phyloP scores from a whole-genome alignment of 225 moss, liverwort and hornwort species.

The Polytrichum formosum region DNA sequence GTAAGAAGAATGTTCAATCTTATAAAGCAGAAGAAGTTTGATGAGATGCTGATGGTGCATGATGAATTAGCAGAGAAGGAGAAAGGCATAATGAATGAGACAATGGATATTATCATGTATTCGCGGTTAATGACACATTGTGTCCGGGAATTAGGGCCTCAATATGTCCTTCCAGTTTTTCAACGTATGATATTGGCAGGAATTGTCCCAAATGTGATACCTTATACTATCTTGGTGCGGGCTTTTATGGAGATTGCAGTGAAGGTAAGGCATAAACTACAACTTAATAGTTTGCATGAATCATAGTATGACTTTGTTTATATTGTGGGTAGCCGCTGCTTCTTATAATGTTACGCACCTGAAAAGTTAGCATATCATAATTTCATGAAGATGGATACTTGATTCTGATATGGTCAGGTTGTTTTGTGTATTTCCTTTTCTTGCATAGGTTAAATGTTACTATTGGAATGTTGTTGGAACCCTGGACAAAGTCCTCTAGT shows the following conservation, averaged over 20 bases:
- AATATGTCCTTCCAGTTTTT: conserved; percentile 49
- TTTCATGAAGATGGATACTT: no score
- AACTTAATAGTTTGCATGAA: no score
- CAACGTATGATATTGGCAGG: conserved; percentile 52
- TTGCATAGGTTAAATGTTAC: no score
- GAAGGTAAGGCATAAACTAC: conserved; percentile 20
- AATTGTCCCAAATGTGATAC: conserved; percentile 46
- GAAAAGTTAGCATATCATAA: no score
- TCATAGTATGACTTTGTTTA: no score
- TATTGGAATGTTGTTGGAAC: no score
- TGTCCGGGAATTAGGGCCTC: conserved; percentile 48
- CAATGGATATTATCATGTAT: conserved; percentile 50
- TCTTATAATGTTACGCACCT: no score
- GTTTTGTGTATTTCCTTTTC: no score
- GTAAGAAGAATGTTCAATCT: conserved; percentile 48
- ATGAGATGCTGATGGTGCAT: conserved; percentile 51
- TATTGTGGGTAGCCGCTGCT: no score
- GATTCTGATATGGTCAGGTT: no score
- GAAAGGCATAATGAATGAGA: conserved; percentile 19
- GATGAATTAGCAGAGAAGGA: conserved; percentile 36
- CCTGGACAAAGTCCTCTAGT: neutral
- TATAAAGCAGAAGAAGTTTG: conserved; percentile 38
- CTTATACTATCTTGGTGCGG: conserved; percentile 54
- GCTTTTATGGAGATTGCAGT: conserved; percentile 45
- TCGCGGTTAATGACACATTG: conserved; percentile 53